Base-by-base conservation (phyloP, 805 yeast species). In the Kazachstania africana region DNA sequence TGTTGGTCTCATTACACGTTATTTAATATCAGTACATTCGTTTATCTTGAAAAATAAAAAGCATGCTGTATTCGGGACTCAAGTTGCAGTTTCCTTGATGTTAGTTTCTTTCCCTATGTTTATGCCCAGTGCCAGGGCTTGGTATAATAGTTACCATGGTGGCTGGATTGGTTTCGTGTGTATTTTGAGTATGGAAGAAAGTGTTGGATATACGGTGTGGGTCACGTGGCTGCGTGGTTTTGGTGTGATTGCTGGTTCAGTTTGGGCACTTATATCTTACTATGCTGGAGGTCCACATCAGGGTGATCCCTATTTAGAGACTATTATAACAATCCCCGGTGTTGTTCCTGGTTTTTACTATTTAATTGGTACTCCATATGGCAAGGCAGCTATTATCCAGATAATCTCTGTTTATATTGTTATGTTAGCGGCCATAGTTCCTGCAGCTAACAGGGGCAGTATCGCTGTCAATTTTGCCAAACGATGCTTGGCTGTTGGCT, bases 131-230 rank as follows among this genome's bases (percentile, higher is more conserved):
- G 40, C 64, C 14, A 53, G 72, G 27, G 46, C 50, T n/a, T 69
- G 74, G 74, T 68, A 66, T 37, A 48, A 48, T n/a, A 56, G 59
- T 12, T 57, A 61, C 20, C 58, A 66, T 37, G 74, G 73, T 26
- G 50, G 67, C 1, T 69, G 75, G 75, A 60, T 66, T 5, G 74
- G 73, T 17, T 69, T 69, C 52, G 70, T 67, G 4, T 67, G 70
- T 38, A 63, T 64, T 20, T 43, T 69, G 28, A 66, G 65, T 16
- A 34, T 68, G 17, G 75, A 69, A 37, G 68, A 71, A 1, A 64
- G 70, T 5, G 60, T 68, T 12, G 75, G 75, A 10, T 66, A 62
- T 12, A 66, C 74, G 1, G 59, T 66, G 29, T 64, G 60, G 55
- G 65, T 64, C 4, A 63, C 65, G 37, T 58, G 68, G 29, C 39